phyloP scores from a whole-genome alignment of 192 early-diverging fungal genomes.

The Mortierella claussenii region DNA sequence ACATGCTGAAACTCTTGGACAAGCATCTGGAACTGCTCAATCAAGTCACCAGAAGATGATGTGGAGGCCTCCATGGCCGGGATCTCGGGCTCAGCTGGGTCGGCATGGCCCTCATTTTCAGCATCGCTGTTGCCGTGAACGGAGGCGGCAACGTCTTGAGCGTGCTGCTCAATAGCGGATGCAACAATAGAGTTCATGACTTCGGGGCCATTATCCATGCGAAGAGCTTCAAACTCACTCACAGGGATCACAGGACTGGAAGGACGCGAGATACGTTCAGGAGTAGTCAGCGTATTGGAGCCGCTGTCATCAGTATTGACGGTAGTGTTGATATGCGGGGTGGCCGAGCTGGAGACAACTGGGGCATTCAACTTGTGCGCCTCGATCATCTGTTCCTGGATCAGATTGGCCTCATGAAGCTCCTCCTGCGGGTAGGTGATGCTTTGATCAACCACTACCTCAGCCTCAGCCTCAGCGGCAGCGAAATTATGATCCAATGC shows the following conservation, averaged over 20 bases:
- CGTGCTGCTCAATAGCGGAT: constrained; percentile 51
- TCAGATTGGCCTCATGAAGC: constrained; percentile 8
- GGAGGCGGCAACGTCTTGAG: constrained; percentile 21
- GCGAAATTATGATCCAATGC: not conserved
- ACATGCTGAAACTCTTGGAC: constrained; percentile 48
- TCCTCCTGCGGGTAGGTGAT: constrained; percentile 16
- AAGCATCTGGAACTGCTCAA: constrained; percentile 46
- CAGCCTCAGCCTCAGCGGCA: not conserved
- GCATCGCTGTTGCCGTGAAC: constrained; percentile 6
- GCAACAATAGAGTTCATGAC: constrained; percentile 49
- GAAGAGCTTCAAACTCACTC: constrained; percentile 35
- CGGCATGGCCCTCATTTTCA: not conserved
- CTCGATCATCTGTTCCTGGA: constrained; percentile 34
- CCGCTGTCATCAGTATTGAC: not conserved
- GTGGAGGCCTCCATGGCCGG: not conserved
- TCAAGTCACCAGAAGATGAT: constrained; percentile 12
- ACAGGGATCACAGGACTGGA: constrained; percentile 36
- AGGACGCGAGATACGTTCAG: not conserved
- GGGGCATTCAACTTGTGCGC: constrained; percentile 13
- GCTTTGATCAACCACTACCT: not conserved
- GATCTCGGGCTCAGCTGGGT: constrained; percentile 31
- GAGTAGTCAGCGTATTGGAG: not conserved
- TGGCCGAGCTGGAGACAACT: constrained; percentile 19
- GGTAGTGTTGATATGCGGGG: not conserved
- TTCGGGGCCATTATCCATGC: constrained; percentile 32